A percentile compares a stretch with the other conserved stretches of the same genome.
Evolutionary conservation across 2,329 filamentous ascomycete genomes (phyloP).

Genomic region (Cylindrodendrum hubeiense): DNA sequence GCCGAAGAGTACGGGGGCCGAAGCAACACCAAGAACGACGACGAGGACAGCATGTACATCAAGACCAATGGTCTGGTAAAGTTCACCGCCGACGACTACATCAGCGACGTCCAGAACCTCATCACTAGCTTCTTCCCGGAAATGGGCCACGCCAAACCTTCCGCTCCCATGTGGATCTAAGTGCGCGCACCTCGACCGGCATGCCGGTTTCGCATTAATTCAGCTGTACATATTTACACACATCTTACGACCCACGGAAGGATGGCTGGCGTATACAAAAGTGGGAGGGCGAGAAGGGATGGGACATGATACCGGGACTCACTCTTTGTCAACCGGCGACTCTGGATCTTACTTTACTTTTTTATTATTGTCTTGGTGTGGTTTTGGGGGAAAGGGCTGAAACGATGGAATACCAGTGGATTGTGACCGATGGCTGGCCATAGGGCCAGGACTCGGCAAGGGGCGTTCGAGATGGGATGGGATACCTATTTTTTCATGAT

Average conservation of each 20-base stretch:
- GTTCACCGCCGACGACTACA: slow-evolving; percentile 85
- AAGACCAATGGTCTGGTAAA: slow-evolving; percentile 76
- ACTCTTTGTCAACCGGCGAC: slow-evolving; percentile 23
- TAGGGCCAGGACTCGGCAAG: slow-evolving; percentile 29
- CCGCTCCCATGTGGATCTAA: slow-evolving; percentile 64
- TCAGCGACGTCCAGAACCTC: slow-evolving; percentile 81
- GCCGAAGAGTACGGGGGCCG: slow-evolving; percentile 86
- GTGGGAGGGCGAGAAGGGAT: slow-evolving; percentile 31
- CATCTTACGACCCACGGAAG: slow-evolving; percentile 42
- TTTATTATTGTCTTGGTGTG: slow-evolving; percentile 31
- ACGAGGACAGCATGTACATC: slow-evolving; percentile 77
- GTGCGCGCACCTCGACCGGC: slow-evolving; percentile 22
- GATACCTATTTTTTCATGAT: slow-evolving; percentile 41
- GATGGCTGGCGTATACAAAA: slow-evolving; percentile 30
- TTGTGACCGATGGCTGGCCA: slow-evolving; percentile 31
- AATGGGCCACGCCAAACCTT: slow-evolving; percentile 46
- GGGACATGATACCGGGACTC: slow-evolving; percentile 31
- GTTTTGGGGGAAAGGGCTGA: slow-evolving; percentile 27
- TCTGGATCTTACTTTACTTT: slow-evolving; percentile 27
- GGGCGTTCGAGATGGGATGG: slow-evolving; percentile 43
- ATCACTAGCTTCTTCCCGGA: slow-evolving; percentile 71
- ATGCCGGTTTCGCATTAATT: slow-evolving; percentile 37
- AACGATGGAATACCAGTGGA: slow-evolving; percentile 35
- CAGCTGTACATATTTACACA: slow-evolving; percentile 50
- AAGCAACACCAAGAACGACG: slow-evolving; percentile 69